These are phyloP conservation scores for Botryococcus braunii DNA, from an alignment of 163 green algal genomes.

Conservation along the genomic window DNA sequence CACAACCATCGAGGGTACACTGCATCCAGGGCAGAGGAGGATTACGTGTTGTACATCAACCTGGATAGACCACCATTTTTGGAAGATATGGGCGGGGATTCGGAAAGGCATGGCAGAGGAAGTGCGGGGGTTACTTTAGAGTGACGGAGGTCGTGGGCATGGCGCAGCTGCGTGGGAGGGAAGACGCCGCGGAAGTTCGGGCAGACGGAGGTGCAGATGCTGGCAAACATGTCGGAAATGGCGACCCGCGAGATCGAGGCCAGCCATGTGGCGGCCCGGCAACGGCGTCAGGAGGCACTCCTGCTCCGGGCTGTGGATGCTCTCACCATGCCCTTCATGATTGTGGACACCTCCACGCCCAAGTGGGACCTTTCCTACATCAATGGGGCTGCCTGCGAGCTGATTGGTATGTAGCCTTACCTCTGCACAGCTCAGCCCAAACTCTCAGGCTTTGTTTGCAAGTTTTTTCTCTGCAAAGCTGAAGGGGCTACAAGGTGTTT, in stretches of 20 bases:
- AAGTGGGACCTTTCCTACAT: constrained; percentile 9
- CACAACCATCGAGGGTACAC: no score
- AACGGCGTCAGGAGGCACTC: constrained; percentile 8
- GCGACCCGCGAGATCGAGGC: constrained; percentile 8
- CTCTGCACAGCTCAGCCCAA: no score
- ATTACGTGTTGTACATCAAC: no score
- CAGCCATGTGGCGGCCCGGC: not conserved
- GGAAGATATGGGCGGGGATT: no score
- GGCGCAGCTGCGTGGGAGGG: not conserved
- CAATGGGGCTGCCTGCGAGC: not conserved
- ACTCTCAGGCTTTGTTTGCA: no score
- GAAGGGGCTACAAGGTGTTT: no score
- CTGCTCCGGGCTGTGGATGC: constrained; percentile 6
- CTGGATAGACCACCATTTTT: no score
- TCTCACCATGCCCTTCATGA: constrained; percentile 4
- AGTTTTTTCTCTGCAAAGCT: no score
- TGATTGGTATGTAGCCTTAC: constrained; percentile 6
- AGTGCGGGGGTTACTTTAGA: no score
- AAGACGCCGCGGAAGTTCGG: constrained; percentile 2
- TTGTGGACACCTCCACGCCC: constrained; percentile 6
- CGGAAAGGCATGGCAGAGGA: no score
- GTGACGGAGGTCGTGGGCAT: not conserved
- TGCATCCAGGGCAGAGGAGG: no score
- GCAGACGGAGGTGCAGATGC: not conserved
- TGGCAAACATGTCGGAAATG: constrained; percentile 6